Conservation (phyloP, 2,329 filamentous ascomycete genomes). For the Helotiales sp. region DNA sequence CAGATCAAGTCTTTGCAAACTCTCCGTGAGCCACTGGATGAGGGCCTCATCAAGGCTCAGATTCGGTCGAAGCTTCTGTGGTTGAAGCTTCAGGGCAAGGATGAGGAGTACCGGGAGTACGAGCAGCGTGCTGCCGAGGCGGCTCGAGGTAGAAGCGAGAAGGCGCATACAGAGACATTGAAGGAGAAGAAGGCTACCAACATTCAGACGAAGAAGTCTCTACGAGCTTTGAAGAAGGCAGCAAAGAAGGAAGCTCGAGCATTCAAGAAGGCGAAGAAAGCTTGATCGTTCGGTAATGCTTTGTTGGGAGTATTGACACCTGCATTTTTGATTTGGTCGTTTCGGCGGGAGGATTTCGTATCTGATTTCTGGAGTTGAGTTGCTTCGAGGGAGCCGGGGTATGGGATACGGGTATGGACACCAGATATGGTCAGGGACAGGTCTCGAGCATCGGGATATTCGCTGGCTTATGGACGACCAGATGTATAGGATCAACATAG, state of each 20-base stretch:
- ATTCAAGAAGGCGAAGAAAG: conserved; percentile 12
- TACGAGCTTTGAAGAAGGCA: conserved; percentile 17
- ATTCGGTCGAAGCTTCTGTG: conserved; percentile 57
- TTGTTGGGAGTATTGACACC: conserved; percentile 6
- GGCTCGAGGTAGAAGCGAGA: conserved; percentile 12
- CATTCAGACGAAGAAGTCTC: conserved; percentile 14
- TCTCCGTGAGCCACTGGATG: conserved; percentile 42
- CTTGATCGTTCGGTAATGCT: conserved; percentile 11
- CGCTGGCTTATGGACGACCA: conserved; percentile 50
- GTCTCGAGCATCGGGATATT: conserved; percentile 46
- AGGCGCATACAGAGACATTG: too few species aligned
- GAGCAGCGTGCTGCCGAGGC: conserved; percentile 45
- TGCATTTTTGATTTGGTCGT: conserved; percentile 13
- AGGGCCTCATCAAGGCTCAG: conserved; percentile 53
- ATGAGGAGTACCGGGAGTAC: conserved; percentile 48
- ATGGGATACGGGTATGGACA: conserved; percentile 15
- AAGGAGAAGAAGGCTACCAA: conserved; percentile 15
- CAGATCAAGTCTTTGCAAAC: conserved; percentile 39
- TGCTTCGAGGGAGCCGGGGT: conserved; percentile 17
- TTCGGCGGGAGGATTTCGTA: conserved; percentile 14
- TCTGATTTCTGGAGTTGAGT: conserved; percentile 23
- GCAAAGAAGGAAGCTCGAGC: conserved; percentile 16
- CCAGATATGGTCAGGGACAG: conserved; percentile 4
- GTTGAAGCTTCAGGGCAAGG: conserved; percentile 53
- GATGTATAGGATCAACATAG: conserved; percentile 20